phyloP scores from a whole-genome alignment of 768 basidiomycete genomes.

The Termitomyces sp. region DNA sequence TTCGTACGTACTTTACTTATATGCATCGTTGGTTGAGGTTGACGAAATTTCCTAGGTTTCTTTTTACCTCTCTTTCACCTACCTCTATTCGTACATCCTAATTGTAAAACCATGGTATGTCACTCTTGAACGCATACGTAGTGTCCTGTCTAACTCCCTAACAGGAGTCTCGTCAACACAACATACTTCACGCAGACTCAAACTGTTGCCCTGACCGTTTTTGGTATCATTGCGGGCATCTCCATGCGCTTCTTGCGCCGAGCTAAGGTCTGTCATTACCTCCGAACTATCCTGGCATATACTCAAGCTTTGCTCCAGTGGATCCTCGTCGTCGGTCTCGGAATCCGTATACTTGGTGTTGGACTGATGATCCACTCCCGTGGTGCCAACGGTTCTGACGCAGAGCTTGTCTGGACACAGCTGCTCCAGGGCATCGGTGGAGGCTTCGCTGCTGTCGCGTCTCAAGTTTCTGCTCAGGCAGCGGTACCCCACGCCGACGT shows the following conservation, averaged over 20 bases:
- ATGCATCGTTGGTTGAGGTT: neutral
- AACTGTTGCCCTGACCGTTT: constrained; percentile 55
- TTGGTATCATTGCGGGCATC: constrained; percentile 55
- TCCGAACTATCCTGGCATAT: neutral
- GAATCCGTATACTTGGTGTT: constrained; percentile 56
- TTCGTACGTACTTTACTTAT: constrained; percentile 34
- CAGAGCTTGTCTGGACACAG: constrained; percentile 60
- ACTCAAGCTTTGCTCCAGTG: constrained; percentile 17
- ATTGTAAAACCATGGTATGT: constrained; percentile 43
- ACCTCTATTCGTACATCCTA: constrained; percentile 65
- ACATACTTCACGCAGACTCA: constrained; percentile 63
- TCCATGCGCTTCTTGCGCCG: constrained; percentile 47
- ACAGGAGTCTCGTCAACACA: constrained; percentile 48
- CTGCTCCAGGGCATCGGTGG: constrained; percentile 72
- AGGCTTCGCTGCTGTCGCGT: constrained; percentile 54
- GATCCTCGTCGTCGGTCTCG: constrained; percentile 51
- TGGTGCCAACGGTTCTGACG: constrained; percentile 49
- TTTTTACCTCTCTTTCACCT: constrained; percentile 66
- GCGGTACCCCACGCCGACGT: constrained; percentile 60
- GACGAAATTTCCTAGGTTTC: constrained; percentile 35
- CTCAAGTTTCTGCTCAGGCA: constrained; percentile 61
- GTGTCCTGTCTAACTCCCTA: constrained; percentile 5
- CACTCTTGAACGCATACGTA: neutral
- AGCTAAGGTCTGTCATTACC: constrained; percentile 39
- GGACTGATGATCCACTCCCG: constrained; percentile 68